Base-by-base conservation (phyloP, 1,284 basidiomycete species). In the Melampsora medusae region DNA sequence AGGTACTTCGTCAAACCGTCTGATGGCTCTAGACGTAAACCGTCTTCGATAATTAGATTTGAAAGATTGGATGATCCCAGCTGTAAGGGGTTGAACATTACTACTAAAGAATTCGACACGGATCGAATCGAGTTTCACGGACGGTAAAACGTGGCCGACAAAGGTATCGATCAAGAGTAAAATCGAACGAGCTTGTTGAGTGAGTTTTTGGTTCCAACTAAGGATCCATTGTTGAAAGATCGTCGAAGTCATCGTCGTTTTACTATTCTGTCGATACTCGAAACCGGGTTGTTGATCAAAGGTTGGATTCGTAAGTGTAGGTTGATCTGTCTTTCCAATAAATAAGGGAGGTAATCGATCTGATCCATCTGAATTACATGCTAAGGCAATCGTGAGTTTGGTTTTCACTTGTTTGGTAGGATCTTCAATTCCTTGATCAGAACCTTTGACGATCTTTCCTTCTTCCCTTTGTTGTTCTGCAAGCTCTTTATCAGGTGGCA, bases 141-240 rank as follows among this genome's bases (percentile, higher is more conserved):
- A 22, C 33, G 70, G 70, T 22, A 53, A 9, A 19, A 25, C 9
- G 28, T 72, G 61, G 16, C 46, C 62, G 2, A 16, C 4, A n/a
- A 65, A 72, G 48, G 65, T 65, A 33, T 72, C 62, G 6, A 72
- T 19, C 10, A 72, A 31, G 5, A 56, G 19, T n/a, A 72, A 56
- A 0, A 72, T 9, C 35, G 62, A 38, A 7, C 61, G n/a, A 19
- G 65, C 56, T n/a, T 49, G 6, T 7, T n/a, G 16, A 35, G 10
- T 16, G 6, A 64, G 42, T n/a, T 25, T 33, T 5, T 22, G 25
- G 25, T 72, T 49, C 61, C 61, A 65, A 7, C 14, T 31, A 1
- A 28, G 14, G 42, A 72, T 14, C 70, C 70, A 72, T n/a, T 72
- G 42, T 65, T 65, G 61, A 28, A 72, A 72, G 14, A 72, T 72